Base-by-base conservation (phyloP, 2,329 filamentous ascomycete species). In the Fusarium bactridioides region DNA sequence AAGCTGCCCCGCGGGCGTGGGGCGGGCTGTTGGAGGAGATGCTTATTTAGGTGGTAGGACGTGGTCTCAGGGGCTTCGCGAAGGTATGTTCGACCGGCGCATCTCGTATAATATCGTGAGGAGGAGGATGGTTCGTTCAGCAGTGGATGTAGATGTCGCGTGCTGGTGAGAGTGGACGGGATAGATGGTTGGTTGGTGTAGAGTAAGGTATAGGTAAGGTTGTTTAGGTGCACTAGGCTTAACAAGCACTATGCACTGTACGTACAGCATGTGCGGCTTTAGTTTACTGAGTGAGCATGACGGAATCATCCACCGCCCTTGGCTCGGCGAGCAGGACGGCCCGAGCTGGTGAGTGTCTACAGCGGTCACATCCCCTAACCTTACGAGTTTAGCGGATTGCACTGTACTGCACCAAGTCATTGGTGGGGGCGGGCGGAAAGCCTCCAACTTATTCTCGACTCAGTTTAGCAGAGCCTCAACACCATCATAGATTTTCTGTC, bases 1-100 rank as follows among this genome's bases (percentile, higher is more conserved):
- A 67, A 66, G 69, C 70, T 77, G 76, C 77, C 77, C 77, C 77
- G 74, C 76, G 69, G 61, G 71, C 75, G 74, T 75, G 75, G 76
- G 77, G 77, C 70, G 60, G 73, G 65, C 64, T 72, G 68, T 61
- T 54, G 54, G 58, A 65, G 58, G 67, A 73, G 59, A 59, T 64
- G 60, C 51, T 71, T 62, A 62, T 73, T 58, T 66, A 64, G 60
- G 58, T 44, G 54, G 58, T 64, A 75, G 70, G 29, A 43, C 33
- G 62, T 47, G 35, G 66, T 70, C 62, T 73, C 70, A 74, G 69
- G 64, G 60, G 66, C 47, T 70, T 64, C 67, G 74, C 51, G 63
- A 71, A 48, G 65, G 55, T 23, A 48, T 40, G 38, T 25, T 67
- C 45, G 57, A 59, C 54, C 60, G 65, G 70, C 64, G 64, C 76